These are phyloP conservation scores for Musa balbisiana DNA, from an alignment of 202 grass and related monocot genomes.

Conservation along the genomic window DNA sequence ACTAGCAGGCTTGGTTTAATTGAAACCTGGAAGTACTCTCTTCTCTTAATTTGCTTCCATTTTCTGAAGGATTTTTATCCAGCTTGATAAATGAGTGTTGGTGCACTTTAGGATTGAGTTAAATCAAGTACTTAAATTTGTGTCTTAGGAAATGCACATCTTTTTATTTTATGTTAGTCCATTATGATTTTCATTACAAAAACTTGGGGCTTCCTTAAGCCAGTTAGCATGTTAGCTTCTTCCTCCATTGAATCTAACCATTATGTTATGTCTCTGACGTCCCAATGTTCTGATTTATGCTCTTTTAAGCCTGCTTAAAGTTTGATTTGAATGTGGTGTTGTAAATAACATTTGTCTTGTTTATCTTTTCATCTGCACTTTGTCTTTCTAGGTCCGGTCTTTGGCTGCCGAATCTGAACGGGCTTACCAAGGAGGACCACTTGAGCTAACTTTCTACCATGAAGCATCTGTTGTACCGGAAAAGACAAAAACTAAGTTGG, in stretches of 20 bases:
- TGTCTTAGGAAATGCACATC: background rate
- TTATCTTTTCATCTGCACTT: background rate
- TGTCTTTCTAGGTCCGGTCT: conserved; percentile 64
- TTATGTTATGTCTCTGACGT: background rate
- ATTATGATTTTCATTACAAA: background rate
- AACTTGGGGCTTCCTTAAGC: background rate
- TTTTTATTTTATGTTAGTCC: background rate
- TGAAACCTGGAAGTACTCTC: background rate
- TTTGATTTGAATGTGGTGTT: background rate
- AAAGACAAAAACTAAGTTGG: conserved; percentile 1
- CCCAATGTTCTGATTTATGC: too few species aligned
- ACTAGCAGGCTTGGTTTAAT: background rate
- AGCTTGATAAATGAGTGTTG: background rate
- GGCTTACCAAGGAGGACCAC: conserved; percentile 86
- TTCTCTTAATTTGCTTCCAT: background rate
- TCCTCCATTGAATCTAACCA: background rate
- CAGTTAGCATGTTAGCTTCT: background rate
- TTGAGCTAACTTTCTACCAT: conserved; percentile 64
- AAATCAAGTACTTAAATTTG: background rate
- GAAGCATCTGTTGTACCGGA: conserved; percentile 40
- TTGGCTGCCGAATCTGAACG: conserved; percentile 79
- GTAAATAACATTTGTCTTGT: background rate
- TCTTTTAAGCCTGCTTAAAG: background rate
- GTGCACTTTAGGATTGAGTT: background rate
- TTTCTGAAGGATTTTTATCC: background rate